Evolutionary conservation across 2,329 filamentous ascomycete species (phyloP), one percentile per base, ranked within the genome.

Genomic region (Simplicillium aogashimaense): DNA sequence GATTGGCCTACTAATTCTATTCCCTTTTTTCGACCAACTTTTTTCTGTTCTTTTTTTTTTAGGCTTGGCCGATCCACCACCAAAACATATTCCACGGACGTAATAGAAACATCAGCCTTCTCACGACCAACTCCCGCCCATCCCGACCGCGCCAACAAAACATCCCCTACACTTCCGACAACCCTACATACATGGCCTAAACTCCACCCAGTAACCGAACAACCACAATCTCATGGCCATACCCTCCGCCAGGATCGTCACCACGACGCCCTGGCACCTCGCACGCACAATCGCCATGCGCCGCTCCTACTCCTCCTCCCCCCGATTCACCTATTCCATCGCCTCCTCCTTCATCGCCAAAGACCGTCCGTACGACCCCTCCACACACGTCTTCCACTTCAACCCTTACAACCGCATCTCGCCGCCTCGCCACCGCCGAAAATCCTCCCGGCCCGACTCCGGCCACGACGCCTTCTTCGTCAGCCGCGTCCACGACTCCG

Each of bases 381-480:
- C 72, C n/a, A 71, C 69, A 36, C 80, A 87, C 61, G 67, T 83
- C 42, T 85, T 83, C 59, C 77, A 81, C 54, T 89, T 86, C 65
- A 78, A 82, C 47, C 78, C 78, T 2, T 70, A 78, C 59, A 69
- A 77, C 53, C 69, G 68, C 38, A 77, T 74, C 47, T 72, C 72
- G 45, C 69, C 66, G 44, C 68, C 68, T 15, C 54, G 53, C 14
- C 50, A 53, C 35, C 54, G 58, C 16, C 57, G 55, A 29, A 54
- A 48, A 38, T 57, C 58, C 29, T 53, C 55, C 25, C 78, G 84
- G 17, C 85, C 83, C 37, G 82, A 78, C 43, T 92, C 85, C 38
- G 92, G 92, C 13, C 89, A 98, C 63, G 92, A 98, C 71, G 86
- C 92, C 43, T 97, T 95, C 67, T 98, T 98, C 63, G 83, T 92